These are phyloP conservation scores for Fusarium subtropicale DNA, from an alignment of 2,329 filamentous ascomycete species.

Conservation along the genomic window DNA sequence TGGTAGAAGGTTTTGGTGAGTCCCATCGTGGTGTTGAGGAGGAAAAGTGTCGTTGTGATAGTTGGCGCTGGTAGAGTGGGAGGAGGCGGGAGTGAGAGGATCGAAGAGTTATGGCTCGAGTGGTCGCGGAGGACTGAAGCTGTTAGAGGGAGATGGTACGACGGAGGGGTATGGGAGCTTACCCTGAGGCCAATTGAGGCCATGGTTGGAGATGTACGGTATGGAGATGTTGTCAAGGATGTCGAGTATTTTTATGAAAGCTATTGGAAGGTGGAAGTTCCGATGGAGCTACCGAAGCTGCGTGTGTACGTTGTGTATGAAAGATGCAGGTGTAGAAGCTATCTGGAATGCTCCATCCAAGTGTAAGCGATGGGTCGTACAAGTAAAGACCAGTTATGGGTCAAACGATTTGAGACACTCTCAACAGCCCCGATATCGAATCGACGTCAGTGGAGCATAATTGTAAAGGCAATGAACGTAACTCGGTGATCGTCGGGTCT, in stretches of 20 bases:
- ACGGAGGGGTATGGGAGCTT: slow-evolving; percentile 12
- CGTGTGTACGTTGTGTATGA: slow-evolving; percentile 2
- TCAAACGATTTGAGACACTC: background rate
- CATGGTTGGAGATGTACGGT: slow-evolving; percentile 20
- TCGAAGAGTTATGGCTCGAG: slow-evolving; percentile 40
- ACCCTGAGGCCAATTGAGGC: slow-evolving; percentile 44
- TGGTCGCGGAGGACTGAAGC: slow-evolving; percentile 37
- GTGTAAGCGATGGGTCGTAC: background rate
- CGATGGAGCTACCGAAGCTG: slow-evolving; percentile 36
- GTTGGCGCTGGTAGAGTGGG: slow-evolving; percentile 17
- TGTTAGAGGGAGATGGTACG: slow-evolving; percentile 18
- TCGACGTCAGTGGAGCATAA: slow-evolving; percentile 32
- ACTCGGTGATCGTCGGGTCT: slow-evolving; percentile 21
- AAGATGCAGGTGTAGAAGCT: slow-evolving; percentile 12
- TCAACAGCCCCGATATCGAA: slow-evolving; percentile 5
- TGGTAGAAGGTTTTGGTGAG: slow-evolving; percentile 16
- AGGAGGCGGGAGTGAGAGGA: slow-evolving; percentile 24
- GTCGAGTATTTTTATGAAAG: background rate
- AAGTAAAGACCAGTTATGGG: background rate
- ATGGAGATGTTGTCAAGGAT: background rate
- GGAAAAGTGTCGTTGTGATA: slow-evolving; percentile 9
- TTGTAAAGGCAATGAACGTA: slow-evolving; percentile 26
- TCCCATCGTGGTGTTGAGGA: slow-evolving; percentile 33
- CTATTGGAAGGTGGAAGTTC: background rate
- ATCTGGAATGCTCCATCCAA: slow-evolving; percentile 27